phyloP scores from a whole-genome alignment of 2,329 filamentous ascomycete species.

The Colletotrichum zoysiae region DNA sequence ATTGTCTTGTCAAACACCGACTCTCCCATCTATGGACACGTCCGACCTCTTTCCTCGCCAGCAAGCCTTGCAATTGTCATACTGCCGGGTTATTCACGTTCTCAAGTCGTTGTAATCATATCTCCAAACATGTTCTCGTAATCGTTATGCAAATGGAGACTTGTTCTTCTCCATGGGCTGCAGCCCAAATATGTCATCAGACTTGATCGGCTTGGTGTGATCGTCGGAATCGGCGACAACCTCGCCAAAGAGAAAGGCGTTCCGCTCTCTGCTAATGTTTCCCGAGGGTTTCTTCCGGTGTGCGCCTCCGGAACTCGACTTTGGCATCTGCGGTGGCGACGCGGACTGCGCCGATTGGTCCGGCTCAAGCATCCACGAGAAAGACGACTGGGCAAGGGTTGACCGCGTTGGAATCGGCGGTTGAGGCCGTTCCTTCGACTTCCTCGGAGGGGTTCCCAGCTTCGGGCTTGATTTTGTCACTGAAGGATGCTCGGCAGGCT shows the following conservation, averaged over 20 bases:
- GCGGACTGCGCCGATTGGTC: slow-evolving; percentile 55
- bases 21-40: background rate
- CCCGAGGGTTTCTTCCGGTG: slow-evolving; percentile 58
- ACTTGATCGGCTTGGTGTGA: slow-evolving; percentile 51
- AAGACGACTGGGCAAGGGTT: slow-evolving; percentile 78
- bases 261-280: slow-evolving; percentile 64
- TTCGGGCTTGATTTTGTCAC: slow-evolving; percentile 13
- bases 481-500: slow-evolving; percentile 23
- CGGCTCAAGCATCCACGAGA: slow-evolving; percentile 82
- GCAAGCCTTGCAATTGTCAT: background rate
- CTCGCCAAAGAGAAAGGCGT: slow-evolving; percentile 72
- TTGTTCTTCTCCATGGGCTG: slow-evolving; percentile 56
- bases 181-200: slow-evolving; percentile 68
- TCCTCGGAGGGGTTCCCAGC: background rate
- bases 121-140: slow-evolving; percentile 14
- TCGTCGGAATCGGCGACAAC: slow-evolving; percentile 54
- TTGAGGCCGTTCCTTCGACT: slow-evolving; percentile 37
- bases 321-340: slow-evolving; percentile 46
- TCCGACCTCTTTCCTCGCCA: background rate
- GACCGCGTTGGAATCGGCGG: slow-evolving; percentile 71
- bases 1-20: background rate
- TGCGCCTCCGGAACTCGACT: slow-evolving; percentile 43
- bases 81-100: background rate
- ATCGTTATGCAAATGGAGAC: slow-evolving; percentile 28
- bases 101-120: slow-evolving; percentile 14